phyloP scores from a whole-genome alignment of 805 yeast species.

The Tanozyma kutaoensis region DNA sequence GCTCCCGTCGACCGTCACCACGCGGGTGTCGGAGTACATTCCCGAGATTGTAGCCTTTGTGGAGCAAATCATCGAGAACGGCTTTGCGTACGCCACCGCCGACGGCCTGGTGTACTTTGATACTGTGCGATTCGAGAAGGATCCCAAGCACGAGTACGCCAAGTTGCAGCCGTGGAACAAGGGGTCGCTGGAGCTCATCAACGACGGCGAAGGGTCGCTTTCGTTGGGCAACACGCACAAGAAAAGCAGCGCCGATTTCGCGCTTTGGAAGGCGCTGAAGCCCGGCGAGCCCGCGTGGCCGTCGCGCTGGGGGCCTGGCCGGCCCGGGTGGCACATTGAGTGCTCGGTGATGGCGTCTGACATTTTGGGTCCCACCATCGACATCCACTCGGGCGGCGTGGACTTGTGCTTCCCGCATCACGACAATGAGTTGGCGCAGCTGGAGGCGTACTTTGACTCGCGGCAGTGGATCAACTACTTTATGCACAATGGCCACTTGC shows the following conservation, averaged over 20 bases:
- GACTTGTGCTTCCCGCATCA: conserved; percentile 98
- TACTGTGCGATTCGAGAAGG: conserved; percentile 65
- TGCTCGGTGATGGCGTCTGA: conserved; percentile 98
- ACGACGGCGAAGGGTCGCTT: conserved; percentile 92
- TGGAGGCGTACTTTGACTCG: conserved; percentile 84
- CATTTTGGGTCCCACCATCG: conserved; percentile 70
- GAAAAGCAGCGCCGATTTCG: conserved; percentile 74
- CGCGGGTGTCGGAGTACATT: conserved; percentile 90
- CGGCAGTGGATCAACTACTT: conserved; percentile 96
- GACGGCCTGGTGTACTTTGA: conserved; percentile 98
- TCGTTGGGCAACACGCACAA: conserved; percentile 36
- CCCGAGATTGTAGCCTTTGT: conserved; percentile 86
- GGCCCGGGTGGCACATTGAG: conserved; percentile 99
- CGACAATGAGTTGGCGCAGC: conserved; percentile 95
- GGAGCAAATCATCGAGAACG: conserved; percentile 57
- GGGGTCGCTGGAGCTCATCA: conserved; percentile 72
- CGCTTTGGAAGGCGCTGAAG: conserved; percentile 91
- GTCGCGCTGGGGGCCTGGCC: conserved; percentile 93
- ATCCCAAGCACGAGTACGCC: conserved; percentile 72
- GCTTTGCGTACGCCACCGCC: conserved; percentile 68
- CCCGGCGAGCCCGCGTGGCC: conserved; percentile 97
- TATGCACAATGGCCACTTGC: conserved; percentile 93
- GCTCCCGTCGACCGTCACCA: conserved; percentile 69
- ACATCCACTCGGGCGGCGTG: conserved; percentile 93
- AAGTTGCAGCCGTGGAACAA: conserved; percentile 98